Conservation (phyloP, 2,329 filamentous ascomycete species). For the Neurospora sp. region DNA sequence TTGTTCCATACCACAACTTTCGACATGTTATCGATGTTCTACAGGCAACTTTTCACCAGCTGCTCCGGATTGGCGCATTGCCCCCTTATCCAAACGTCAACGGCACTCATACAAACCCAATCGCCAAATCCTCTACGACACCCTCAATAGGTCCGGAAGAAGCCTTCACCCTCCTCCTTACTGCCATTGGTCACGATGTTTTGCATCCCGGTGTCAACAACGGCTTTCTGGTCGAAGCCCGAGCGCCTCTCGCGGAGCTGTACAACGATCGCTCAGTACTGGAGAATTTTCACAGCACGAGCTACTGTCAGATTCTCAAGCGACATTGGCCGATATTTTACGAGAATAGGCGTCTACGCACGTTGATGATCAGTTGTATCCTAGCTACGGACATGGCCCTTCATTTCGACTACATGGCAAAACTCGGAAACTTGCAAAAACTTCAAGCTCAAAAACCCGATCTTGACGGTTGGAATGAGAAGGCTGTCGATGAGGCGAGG, state of each 20-base stretch:
- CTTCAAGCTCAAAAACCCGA: constrained; percentile 60
- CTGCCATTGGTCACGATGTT: constrained; percentile 96
- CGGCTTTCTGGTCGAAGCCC: constrained; percentile 84
- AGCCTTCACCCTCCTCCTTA: constrained; percentile 78
- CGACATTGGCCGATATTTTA: constrained; percentile 85
- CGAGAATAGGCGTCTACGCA: constrained; percentile 68
- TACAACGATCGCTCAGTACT: constrained; percentile 97
- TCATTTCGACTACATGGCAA: constrained; percentile 94
- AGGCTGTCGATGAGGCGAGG: constrained; percentile 66
- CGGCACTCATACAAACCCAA: constrained; percentile 14
- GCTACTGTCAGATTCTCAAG: constrained; percentile 90
- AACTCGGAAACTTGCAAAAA: constrained; percentile 69
- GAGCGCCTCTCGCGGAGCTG: constrained; percentile 84
- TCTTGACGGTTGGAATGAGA: constrained; percentile 66
- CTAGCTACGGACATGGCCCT: constrained; percentile 95
- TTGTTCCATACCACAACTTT: constrained; percentile 97
- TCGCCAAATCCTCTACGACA: constrained; percentile 55
- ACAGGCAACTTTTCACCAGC: constrained; percentile 85
- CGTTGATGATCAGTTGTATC: constrained; percentile 94
- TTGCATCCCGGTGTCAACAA: constrained; percentile 98
- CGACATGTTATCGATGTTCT: constrained; percentile 93
- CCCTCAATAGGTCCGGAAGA: constrained; percentile 76
- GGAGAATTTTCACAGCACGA: constrained; percentile 95
- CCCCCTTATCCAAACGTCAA: constrained; percentile 50
- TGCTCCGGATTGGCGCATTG: constrained; percentile 69